Evolutionary conservation across 2,329 filamentous ascomycete species (phyloP).

Genomic region (Epichloe elymi): DNA sequence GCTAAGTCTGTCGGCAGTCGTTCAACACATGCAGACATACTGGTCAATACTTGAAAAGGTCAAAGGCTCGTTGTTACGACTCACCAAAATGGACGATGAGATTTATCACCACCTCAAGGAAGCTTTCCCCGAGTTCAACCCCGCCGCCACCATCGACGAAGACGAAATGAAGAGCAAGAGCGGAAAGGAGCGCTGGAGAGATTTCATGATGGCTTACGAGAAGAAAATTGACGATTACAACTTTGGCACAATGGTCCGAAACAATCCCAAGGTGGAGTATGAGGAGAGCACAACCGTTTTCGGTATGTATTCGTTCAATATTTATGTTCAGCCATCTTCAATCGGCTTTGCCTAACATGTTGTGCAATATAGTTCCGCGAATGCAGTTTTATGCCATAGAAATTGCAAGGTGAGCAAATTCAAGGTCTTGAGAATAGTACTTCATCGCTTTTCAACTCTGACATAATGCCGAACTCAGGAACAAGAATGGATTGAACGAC

Average conservation of each 20-base stretch:
- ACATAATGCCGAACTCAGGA: constrained; percentile 34
- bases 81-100: constrained; percentile 91
- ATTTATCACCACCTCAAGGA: constrained; percentile 80
- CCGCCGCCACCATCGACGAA: constrained; percentile 68
- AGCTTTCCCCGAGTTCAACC: constrained; percentile 89
- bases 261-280: constrained; percentile 70
- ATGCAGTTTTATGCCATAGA: constrained; percentile 45
- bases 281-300: constrained; percentile 85
- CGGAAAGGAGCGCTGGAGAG: constrained; percentile 89
- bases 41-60: constrained; percentile 90
- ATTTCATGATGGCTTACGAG: constrained; percentile 88
- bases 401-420: constrained; percentile 27
- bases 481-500: constrained; percentile 81
- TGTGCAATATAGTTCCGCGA: constrained; percentile 30
- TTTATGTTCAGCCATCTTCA: neutral
- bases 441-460: neutral
- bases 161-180: constrained; percentile 95
- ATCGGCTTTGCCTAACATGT: neutral
- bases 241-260: constrained; percentile 87
- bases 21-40: constrained; percentile 94
- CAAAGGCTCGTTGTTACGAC: constrained; percentile 72
- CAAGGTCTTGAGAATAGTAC: neutral
- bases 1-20: constrained; percentile 34
- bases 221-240: constrained; percentile 95
- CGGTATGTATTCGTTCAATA: constrained; percentile 37